Evolutionary conservation across 2,329 filamentous ascomycete genomes (phyloP), one percentile per base, ranked within the genome.

Genomic region (Colletotrichum somersetense): DNA sequence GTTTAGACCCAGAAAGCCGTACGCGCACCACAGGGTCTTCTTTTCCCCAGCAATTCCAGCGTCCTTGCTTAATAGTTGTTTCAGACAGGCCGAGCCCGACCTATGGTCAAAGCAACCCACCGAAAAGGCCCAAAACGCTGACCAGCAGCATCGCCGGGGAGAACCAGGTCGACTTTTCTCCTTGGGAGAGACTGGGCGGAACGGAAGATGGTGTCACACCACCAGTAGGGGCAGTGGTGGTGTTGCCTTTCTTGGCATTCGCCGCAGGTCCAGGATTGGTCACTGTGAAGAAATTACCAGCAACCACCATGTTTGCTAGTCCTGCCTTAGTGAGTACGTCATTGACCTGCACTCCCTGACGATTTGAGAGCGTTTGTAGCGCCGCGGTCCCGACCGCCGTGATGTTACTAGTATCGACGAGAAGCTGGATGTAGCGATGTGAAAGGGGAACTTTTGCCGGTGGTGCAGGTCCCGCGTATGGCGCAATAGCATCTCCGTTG

Each of bases 211-310:
- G 35, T 30, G 14, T 44, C 11, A 18, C 23, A 5, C 55, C 44
- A 20, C 55, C 42, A 3, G 44, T 53, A 10, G 65, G 42, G 8
- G 65, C 23, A 35, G 4, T 40, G 23, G 46, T 62, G 12, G 26
- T 33, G 33, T 52, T 50, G 26, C 5, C 12, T 20, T 40, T 67
- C 2, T 61, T 56, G 11, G 56, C 56, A 14, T 61, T 57, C 33
- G 58, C 50, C 14, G 58, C 58, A n/a, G 62, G 67, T 10, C 71
- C 80, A 2, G 78, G 71, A 74, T 83, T 83, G 14, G 80, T 81
- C 20, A 83, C 81, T 66, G 80, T 82, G 72, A 78, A 83, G 66
- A 77, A 83, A 65, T 81, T 81, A 10, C 80, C 81, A 0, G 81
- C 81, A 6, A 83, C 79, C 1, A 82, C 78, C 58, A 75, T 75